Evolutionary conservation across 306 rosid genomes (phyloP).

Genomic region (Casuarina glauca): DNA sequence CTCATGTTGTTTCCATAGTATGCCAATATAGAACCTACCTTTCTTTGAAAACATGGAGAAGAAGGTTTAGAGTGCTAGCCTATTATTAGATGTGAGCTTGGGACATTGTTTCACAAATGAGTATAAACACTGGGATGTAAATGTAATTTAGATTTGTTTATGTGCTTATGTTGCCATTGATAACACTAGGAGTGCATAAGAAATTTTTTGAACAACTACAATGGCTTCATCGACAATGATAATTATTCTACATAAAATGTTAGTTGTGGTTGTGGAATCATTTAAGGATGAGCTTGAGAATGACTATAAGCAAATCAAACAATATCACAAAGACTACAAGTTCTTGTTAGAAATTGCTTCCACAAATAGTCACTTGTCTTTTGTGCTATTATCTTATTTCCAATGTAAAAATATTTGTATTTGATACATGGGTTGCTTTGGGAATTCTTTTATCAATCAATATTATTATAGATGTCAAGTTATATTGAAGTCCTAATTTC

Average conservation of each 20-base stretch:
- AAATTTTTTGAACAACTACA: conserved; percentile 48
- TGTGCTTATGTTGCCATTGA: conserved; percentile 87
- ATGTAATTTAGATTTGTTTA: conserved; percentile 55
- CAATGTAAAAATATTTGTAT: neutral
- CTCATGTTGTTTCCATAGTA: conserved; percentile 67
- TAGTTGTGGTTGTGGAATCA: conserved; percentile 50
- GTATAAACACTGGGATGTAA: conserved; percentile 46
- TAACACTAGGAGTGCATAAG: conserved; percentile 83
- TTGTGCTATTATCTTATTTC: neutral
- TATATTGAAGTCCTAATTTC: neutral
- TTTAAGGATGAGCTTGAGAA: conserved; percentile 12
- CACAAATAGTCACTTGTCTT: conserved; percentile 43
- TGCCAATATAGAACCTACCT: conserved; percentile 99
- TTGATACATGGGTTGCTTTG: neutral
- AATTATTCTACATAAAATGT: conserved; percentile 68
- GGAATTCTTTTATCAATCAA: neutral
- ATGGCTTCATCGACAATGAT: conserved; percentile 65
- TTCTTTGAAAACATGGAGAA: conserved; percentile 81
- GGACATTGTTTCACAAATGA: conserved; percentile 94
- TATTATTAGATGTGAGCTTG: neutral
- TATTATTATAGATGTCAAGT: neutral
- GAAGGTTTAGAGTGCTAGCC: neutral
- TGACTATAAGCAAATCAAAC: conserved; percentile 73
- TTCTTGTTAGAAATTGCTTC: conserved; percentile 90
- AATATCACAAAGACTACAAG: conserved; percentile 65